phyloP scores from a whole-genome alignment of 225 moss, liverwort and hornwort genomes.

The Polytrichum formosum region DNA sequence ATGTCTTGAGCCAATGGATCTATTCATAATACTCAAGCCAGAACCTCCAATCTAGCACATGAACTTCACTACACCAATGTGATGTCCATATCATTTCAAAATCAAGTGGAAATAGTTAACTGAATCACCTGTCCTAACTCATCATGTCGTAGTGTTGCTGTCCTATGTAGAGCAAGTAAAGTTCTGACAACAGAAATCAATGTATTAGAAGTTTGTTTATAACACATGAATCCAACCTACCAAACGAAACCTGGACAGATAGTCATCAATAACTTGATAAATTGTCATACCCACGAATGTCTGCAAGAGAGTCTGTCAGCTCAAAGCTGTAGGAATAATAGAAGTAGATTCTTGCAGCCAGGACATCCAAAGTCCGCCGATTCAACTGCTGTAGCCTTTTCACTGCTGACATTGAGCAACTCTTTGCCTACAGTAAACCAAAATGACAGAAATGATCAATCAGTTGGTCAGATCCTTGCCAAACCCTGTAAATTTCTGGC shows the following conservation, averaged over 20 bases:
- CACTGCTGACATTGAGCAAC: conserved; percentile 67
- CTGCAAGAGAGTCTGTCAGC: conserved; percentile 73
- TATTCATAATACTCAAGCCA: too few species aligned
- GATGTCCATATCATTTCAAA: too few species aligned
- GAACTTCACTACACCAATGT: too few species aligned
- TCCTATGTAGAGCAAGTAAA: conserved; percentile 89
- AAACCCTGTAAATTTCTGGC: too few species aligned
- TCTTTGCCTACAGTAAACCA: conserved; percentile 57
- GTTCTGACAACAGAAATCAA: conserved; percentile 46
- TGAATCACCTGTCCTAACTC: conserved; percentile 80
- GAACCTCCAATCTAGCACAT: too few species aligned
- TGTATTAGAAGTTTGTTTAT: too few species aligned
- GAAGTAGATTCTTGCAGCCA: conserved; percentile 84
- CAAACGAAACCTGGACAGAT: too few species aligned
- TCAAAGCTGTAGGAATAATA: conserved; percentile 95
- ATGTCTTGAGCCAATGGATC: too few species aligned
- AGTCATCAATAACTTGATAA: too few species aligned
- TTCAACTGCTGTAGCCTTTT: conserved; percentile 89
- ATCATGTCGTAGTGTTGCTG: conserved; percentile 93
- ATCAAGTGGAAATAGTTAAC: too few species aligned
- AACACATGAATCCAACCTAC: too few species aligned
- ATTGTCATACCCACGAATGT: conserved; percentile 74
- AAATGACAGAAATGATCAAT: neutral
- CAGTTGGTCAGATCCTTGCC: too few species aligned
- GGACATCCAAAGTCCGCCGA: conserved; percentile 83